Base-by-base conservation (phyloP, 805 yeast genomes). In the Blastobotrys parvus region DNA sequence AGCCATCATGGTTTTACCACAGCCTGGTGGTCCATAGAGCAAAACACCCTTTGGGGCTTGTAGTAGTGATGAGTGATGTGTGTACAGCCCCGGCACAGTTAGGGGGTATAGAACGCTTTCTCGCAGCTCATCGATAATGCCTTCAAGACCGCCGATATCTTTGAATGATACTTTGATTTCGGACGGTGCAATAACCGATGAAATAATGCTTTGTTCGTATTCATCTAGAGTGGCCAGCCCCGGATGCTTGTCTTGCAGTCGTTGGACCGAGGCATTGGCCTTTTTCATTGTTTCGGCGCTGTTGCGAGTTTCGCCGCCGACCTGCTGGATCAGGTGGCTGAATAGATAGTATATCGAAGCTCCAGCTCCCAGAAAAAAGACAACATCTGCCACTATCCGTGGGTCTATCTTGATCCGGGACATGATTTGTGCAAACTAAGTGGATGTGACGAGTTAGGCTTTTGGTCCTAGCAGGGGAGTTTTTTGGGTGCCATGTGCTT, bases 1-100 rank as follows among this genome's bases (percentile, higher is more conserved):
- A 7, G 97, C 97, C 53, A 90, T 69, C 96, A 90, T 86, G 3
- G 97, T 90, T 64, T 90, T 90, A 43, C 97, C 97, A 62, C 97
- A 90, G 0, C 97, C 97, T 0, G 97, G 97, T 2, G 97, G 97
- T 0, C 97, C 97, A 58, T 86, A 80, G 39, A 89, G 70, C 29
- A 90, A 65, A 2, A 90, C 97, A 33, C 98, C 98, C 57, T 86
- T 88, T 1, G 98, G 98, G 1, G 95, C 90, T 56, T 83, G 86
- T 20, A 90, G 67, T 42, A 90, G 69, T 17, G 64, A 49, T 42
- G 86, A 78, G 51, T 82, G 84, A 42, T 76, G 78, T 10, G 76
- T 67, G 58, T 83, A 88, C 33, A 87, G 63, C 39, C 77, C 85
- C 0, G 95, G 95, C 44, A 56, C 54, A 15, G 84, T 81, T 45